Evolutionary conservation across 257 asterid species (phyloP).

Genomic region (Ocimum tenuiflorum): DNA sequence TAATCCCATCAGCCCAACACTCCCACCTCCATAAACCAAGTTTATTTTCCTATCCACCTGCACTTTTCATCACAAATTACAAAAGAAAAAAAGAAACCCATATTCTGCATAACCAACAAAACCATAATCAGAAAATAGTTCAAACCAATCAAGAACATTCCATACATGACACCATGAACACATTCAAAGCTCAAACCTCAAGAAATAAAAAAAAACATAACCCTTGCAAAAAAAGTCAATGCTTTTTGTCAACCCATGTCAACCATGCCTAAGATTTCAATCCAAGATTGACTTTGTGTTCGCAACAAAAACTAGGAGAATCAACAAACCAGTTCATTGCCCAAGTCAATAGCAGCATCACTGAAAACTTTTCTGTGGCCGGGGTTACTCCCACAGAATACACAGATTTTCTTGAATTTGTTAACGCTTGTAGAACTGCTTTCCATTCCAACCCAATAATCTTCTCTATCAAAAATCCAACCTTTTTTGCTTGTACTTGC

Average conservation of each 20-base stretch:
- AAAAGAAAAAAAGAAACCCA: neutral
- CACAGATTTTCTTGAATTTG: conserved; percentile 89
- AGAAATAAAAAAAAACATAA: neutral
- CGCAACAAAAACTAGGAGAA: neutral
- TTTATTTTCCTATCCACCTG: conserved; percentile 84
- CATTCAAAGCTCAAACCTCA: conserved; percentile 10
- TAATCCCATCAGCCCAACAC: conserved; percentile 93
- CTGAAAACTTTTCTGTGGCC: conserved; percentile 90
- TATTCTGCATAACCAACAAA: neutral
- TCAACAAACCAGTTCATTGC: conserved; percentile 75
- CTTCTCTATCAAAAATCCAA: neutral
- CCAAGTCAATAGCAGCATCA: conserved; percentile 93
- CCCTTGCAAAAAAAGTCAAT: conserved; percentile 2
- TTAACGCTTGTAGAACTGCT: conserved; percentile 35
- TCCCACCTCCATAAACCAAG: conserved; percentile 98
- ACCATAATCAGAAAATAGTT: neutral
- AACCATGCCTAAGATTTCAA: conserved; percentile 16
- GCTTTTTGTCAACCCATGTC: conserved; percentile 17
- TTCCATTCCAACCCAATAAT: conserved; percentile 37
- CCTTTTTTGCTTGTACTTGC: neutral
- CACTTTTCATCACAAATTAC: conserved; percentile 14
- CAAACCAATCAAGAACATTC: neutral
- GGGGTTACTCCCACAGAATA: conserved; percentile 93
- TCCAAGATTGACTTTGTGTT: conserved; percentile 12
- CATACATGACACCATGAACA: conserved; percentile 4